Conservation (phyloP, 257 asterid genomes). For the Scutellaria minor region DNA sequence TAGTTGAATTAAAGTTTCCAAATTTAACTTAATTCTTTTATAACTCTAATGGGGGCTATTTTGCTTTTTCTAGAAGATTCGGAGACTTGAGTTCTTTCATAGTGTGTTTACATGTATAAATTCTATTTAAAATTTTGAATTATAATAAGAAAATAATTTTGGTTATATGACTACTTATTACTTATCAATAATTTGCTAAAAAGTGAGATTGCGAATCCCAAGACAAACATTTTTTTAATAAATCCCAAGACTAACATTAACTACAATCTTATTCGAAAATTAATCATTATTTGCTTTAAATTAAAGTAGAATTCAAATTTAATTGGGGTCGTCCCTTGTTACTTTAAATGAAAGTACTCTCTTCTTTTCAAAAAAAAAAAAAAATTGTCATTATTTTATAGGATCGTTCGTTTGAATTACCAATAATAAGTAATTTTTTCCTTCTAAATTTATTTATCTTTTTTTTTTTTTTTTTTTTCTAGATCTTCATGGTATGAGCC, state of each 20-base stretch:
- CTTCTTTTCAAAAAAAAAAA: too few relatives aligned
- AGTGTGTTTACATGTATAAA: neutral
- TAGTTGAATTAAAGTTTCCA: too few relatives aligned
- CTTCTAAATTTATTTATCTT: too few relatives aligned
- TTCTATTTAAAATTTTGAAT: neutral
- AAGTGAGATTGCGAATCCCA: conserved; percentile 10
- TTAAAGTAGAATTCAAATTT: conserved; percentile 2
- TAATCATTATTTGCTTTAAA: neutral
- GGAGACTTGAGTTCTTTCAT: too few relatives aligned
- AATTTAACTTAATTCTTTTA: too few relatives aligned
- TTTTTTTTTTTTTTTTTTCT: too few relatives aligned
- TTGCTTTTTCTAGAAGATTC: too few relatives aligned
- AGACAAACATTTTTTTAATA: neutral
- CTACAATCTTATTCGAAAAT: neutral
- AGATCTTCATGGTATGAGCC: too few relatives aligned
- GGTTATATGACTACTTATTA: neutral
- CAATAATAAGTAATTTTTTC: too few relatives aligned
- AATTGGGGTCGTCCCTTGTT: neutral
- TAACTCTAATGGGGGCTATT: too few relatives aligned
- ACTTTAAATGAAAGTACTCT: neutral
- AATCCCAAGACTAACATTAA: neutral
- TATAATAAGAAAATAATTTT: neutral
- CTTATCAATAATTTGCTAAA: neutral
- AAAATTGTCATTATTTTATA: too few relatives aligned
- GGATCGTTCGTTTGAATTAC: too few relatives aligned